Base-by-base conservation (phyloP, 2,329 filamentous ascomycete genomes). In the Arthrinium phaeospermum region DNA sequence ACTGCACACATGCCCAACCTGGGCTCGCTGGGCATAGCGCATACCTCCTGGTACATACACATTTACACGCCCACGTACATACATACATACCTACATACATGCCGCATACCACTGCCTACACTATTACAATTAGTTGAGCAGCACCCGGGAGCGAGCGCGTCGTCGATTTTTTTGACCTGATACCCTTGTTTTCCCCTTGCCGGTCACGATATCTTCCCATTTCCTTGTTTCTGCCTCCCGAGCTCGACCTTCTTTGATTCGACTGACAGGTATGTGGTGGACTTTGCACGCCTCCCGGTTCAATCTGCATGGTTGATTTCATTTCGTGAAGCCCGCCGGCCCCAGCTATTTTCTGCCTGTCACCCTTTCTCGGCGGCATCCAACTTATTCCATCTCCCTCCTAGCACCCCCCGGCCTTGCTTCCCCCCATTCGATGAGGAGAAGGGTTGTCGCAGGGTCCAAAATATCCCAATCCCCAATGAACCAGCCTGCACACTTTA, bases 311-410 rank as follows among this genome's bases (percentile, higher is more conserved):
- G 57, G 57, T 64, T 64, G 57, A n/a, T 64, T n/a, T 64, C 57
- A 64, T 64, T 64, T 64, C 57, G 57, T 64, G 57, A 64, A 64
- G 57, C 57, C 57, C 57, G 57, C 57, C 57, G 30, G 57, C 57
- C 57, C 57, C 57, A 64, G 57, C 57, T 64, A 41, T 64, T 64
- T 64, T 41, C 57, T 64, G 57, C 34, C 34, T 41, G 57, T 64
- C 57, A 64, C 57, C 57, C 57, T 64, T 64, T 64, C 57, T 64
- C 57, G 34, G 57, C 57, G 34, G 57, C 57, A 64, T 64, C 57
- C 57, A 64, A 64, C 57, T 64, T 64, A 64, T 64, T 64, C 57
- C 57, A 64, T 64, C 34, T 64, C 57, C 57, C 57, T 64, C 57
- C 53, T 64, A 64, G 57, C 57, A 64, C 53, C 57, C 53, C 53